phyloP scores from a whole-genome alignment of 192 early-diverging fungal genomes.

The Allomyces arbusculus region DNA sequence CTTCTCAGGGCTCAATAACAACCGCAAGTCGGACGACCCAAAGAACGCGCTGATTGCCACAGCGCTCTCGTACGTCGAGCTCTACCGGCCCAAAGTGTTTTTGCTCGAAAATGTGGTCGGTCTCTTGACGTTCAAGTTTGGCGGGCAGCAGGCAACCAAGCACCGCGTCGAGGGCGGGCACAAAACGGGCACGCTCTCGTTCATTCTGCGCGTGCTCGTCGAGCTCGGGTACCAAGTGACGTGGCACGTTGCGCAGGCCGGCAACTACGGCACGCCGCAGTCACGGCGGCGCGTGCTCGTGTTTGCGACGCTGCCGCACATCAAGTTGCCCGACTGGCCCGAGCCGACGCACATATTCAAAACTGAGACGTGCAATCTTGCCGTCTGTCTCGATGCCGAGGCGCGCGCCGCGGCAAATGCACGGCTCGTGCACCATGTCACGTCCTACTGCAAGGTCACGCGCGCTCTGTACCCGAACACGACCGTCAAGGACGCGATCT shows the following conservation, averaged over 20 bases:
- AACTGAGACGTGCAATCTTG: neutral
- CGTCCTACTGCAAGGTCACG: neutral
- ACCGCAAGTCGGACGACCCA: conserved; percentile 35
- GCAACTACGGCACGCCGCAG: conserved; percentile 39
- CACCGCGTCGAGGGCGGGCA: conserved; percentile 28
- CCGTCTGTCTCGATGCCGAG: neutral
- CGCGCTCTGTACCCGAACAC: conserved; percentile 31
- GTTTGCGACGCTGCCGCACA: conserved; percentile 34
- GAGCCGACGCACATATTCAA: conserved; percentile 11
- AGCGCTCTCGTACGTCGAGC: conserved; percentile 44
- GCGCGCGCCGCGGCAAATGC: no score
- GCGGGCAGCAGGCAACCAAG: conserved; percentile 29
- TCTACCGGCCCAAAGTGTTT: conserved; percentile 43
- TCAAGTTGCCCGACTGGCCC: conserved; percentile 32
- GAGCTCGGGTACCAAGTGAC: conserved; percentile 46
- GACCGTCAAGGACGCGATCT: conserved; percentile 39
- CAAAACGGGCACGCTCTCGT: conserved; percentile 41
- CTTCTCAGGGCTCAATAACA: conserved; percentile 38
- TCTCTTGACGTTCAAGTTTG: conserved; percentile 29
- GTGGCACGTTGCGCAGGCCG: conserved; percentile 42
- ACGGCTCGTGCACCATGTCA: no score
- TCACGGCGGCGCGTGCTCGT: conserved; percentile 43
- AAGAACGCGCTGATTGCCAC: conserved; percentile 45
- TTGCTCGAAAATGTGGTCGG: conserved; percentile 50
- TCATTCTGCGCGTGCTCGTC: conserved; percentile 37